phyloP scores from a whole-genome alignment of 805 yeast species.

The Maudiozyma bulderi region DNA sequence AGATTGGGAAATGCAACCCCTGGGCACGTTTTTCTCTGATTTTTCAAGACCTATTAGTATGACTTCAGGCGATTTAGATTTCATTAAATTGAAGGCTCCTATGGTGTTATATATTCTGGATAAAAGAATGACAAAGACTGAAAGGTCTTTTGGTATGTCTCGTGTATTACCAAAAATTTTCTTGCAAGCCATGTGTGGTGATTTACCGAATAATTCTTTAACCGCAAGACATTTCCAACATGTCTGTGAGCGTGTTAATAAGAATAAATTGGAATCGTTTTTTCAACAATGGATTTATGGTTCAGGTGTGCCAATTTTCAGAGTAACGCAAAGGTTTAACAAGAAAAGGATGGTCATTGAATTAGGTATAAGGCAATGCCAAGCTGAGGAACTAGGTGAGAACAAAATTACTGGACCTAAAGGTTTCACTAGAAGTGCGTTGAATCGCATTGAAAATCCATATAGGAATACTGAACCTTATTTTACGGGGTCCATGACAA shows the following conservation, averaged over 20 bases:
- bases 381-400: constrained; percentile 44
- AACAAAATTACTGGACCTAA: constrained; percentile 19
- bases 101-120: constrained; percentile 76
- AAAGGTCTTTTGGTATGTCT: constrained; percentile 82
- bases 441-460: constrained; percentile 17
- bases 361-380: constrained; percentile 88
- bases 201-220: constrained; percentile 63
- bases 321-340: constrained; percentile 86
- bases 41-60: constrained; percentile 25
- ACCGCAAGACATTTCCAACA: constrained; percentile 81
- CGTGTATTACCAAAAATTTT: constrained; percentile 87
- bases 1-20: constrained; percentile 72
- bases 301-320: constrained; percentile 78
- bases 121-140: constrained; percentile 90
- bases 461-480: constrained; percentile 27
- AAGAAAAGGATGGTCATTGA: constrained; percentile 90
- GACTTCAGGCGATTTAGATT: constrained; percentile 43
- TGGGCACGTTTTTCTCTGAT: constrained; percentile 51
- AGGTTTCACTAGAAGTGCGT: constrained; percentile 23
- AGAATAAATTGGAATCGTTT: constrained; percentile 69
- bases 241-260: constrained; percentile 91
- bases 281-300: constrained; percentile 92
- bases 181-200: constrained; percentile 93
- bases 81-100: constrained; percentile 74
- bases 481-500: constrained; percentile 92